These are phyloP conservation scores for Plenodomus lindquistii DNA, from an alignment of 2,329 filamentous ascomycete species.

Conservation along the genomic window DNA sequence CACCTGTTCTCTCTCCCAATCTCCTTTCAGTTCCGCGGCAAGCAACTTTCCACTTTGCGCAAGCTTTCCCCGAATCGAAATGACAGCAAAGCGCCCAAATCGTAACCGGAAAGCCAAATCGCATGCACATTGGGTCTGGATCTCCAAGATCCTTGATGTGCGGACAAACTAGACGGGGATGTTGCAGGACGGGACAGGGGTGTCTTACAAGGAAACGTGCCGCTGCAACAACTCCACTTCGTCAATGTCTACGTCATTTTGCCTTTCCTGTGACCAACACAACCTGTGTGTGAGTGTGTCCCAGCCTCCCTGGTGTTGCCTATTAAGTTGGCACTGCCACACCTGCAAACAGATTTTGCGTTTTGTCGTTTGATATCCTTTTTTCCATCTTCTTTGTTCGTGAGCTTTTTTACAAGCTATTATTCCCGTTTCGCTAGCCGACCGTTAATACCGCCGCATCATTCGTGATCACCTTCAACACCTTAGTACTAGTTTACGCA, in stretches of 20 bases:
- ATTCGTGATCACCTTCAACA: conserved; percentile 1
- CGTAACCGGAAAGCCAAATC: conserved; percentile 13
- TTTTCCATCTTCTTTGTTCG: neutral
- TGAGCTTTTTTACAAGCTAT: neutral
- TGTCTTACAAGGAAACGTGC: conserved; percentile 26
- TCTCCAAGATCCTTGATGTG: conserved; percentile 30
- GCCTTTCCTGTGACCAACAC: conserved; percentile 13
- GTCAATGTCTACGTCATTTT: conserved; percentile 39
- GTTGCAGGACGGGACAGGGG: conserved; percentile 30
- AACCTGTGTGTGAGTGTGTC: no score
- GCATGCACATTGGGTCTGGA: conserved; percentile 35
- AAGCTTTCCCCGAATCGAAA: conserved; percentile 1
- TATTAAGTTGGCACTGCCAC: conserved; percentile 31
- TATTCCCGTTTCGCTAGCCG: neutral
- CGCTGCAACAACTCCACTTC: conserved; percentile 19
- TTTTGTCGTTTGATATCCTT: neutral
- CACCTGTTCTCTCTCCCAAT: neutral
- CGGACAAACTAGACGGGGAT: conserved; percentile 20
- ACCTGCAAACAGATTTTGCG: neutral
- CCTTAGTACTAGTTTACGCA: conserved; percentile 11
- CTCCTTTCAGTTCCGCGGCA: neutral
- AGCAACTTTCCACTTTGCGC: neutral
- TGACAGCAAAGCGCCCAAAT: conserved; percentile 14
- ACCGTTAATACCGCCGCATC: conserved; percentile 2
- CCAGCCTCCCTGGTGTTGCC: conserved; percentile 32